A percentile compares a stretch with the other conserved stretches of the same genome.
These are phyloP conservation scores for Fusarium graminum DNA, from an alignment of 2,329 filamentous ascomycete species.

Conservation along the genomic window DNA sequence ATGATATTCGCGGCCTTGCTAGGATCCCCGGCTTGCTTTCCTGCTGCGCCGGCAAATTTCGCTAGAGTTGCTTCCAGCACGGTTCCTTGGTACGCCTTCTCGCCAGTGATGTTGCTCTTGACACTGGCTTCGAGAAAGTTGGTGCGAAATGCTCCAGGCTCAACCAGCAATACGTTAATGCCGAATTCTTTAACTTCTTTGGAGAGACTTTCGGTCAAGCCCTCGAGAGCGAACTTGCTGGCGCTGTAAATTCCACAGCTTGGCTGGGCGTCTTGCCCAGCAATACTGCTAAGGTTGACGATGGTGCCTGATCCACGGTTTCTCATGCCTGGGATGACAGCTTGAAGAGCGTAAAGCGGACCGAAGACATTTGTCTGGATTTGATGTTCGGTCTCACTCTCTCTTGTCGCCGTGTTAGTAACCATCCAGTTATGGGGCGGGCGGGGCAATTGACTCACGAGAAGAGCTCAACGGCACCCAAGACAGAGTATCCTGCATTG, in stretches of 20 bases:
- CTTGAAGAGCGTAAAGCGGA: slow-evolving; percentile 61
- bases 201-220: slow-evolving; percentile 58
- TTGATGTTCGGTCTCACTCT: slow-evolving; percentile 56
- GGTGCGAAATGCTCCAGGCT: slow-evolving; percentile 65
- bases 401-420: slow-evolving; percentile 42
- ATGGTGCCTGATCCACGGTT: slow-evolving; percentile 57
- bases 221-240: slow-evolving; percentile 61
- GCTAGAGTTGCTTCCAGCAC: slow-evolving; percentile 45
- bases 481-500: slow-evolving; percentile 60
- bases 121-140: slow-evolving; percentile 56
- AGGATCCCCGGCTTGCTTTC: slow-evolving; percentile 58
- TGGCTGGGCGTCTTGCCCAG: slow-evolving; percentile 55
- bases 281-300: slow-evolving; percentile 62
- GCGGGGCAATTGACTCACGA: slow-evolving; percentile 34
- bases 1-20: slow-evolving; percentile 55
- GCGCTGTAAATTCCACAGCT: slow-evolving; percentile 60
- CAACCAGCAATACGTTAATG: slow-evolving; percentile 60
- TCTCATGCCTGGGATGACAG: slow-evolving; percentile 63
- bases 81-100: slow-evolving; percentile 50
- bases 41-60: slow-evolving; percentile 46
- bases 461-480: slow-evolving; percentile 45
- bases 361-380: slow-evolving; percentile 66
- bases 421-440: too few relatives aligned
- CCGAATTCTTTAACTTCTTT: slow-evolving; percentile 59
- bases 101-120: slow-evolving; percentile 37